Evolutionary conservation across 768 basidiomycete genomes (phyloP).

Genomic region (Russula earlei): DNA sequence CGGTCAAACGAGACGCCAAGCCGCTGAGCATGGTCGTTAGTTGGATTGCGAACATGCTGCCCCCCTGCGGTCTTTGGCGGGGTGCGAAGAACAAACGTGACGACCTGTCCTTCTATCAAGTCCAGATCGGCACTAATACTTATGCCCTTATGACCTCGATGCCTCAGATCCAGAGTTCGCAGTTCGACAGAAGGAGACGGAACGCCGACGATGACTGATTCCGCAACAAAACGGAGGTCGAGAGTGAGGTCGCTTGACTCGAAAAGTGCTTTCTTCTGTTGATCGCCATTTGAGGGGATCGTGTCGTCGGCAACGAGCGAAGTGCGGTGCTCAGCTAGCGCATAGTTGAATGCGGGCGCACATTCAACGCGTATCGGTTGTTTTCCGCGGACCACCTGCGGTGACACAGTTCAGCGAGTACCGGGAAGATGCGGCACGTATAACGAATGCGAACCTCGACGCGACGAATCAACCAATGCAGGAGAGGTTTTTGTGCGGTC

Average conservation of each 20-base stretch:
- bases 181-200: constrained; percentile 46
- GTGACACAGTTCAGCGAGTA: not conserved
- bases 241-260: constrained; percentile 46
- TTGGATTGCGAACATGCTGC: constrained; percentile 27
- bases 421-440: not conserved
- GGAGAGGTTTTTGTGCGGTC: constrained; percentile 45
- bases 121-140: constrained; percentile 49
- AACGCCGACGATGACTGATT: constrained; percentile 44
- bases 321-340: constrained; percentile 63
- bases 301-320: constrained; percentile 43
- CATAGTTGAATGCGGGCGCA: constrained; percentile 96
- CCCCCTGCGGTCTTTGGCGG: constrained; percentile 37
- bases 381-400: constrained; percentile 70
- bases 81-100: constrained; percentile 81
- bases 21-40: constrained; percentile 31
- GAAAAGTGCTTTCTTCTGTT: constrained; percentile 54
- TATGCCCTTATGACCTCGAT: constrained; percentile 66
- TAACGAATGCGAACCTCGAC: constrained; percentile 43
- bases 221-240: constrained; percentile 70
- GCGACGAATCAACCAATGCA: constrained; percentile 78
- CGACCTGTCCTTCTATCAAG: constrained; percentile 75
- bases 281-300: constrained; percentile 23
- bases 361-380: constrained; percentile 81
- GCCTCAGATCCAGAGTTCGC: constrained; percentile 51
- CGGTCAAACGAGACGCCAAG: constrained; percentile 40